These are phyloP conservation scores for Penicillium polonicum DNA, from an alignment of 2,329 filamentous ascomycete genomes.

Conservation along the genomic window DNA sequence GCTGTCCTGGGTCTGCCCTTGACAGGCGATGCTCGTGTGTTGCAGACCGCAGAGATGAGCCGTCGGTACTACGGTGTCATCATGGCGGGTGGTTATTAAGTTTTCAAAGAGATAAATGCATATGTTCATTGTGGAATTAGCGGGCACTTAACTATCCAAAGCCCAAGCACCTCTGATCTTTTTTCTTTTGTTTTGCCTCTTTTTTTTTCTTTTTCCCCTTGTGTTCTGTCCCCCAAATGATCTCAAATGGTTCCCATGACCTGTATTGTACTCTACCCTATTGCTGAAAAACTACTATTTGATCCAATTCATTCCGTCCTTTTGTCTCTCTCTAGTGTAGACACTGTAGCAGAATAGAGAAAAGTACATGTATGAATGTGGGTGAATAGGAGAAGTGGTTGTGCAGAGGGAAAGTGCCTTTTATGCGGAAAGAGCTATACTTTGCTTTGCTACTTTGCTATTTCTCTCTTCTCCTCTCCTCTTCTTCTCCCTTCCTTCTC, in stretches of 20 bases:
- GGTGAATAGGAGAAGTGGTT: not conserved
- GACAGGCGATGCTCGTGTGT: conserved; percentile 69
- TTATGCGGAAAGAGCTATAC: not conserved
- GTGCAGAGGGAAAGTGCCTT: not conserved
- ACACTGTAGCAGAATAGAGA: not conserved
- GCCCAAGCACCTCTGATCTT: not conserved
- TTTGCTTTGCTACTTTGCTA: not conserved
- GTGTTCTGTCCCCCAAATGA: conserved; percentile 6
- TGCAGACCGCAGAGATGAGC: conserved; percentile 69
- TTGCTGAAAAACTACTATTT: conserved; percentile 6
- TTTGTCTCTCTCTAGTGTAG: not conserved
- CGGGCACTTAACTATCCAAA: not conserved
- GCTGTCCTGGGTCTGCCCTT: conserved; percentile 49
- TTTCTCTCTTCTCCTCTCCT: not conserved
- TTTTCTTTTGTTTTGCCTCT: conserved; percentile 4
- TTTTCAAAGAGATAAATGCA: not conserved
- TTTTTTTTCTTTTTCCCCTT: conserved; percentile 9
- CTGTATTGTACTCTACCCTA: conserved; percentile 12
- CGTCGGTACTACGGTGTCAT: conserved; percentile 66
- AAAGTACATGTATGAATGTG: too few relatives aligned
- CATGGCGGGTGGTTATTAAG: conserved; percentile 51
- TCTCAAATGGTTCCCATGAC: conserved; percentile 13
- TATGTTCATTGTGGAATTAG: not conserved
- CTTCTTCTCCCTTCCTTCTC: not conserved
- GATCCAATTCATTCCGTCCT: not conserved